phyloP scores from a whole-genome alignment of 1,284 basidiomycete species.

The Ganoderma leucocontextum region DNA sequence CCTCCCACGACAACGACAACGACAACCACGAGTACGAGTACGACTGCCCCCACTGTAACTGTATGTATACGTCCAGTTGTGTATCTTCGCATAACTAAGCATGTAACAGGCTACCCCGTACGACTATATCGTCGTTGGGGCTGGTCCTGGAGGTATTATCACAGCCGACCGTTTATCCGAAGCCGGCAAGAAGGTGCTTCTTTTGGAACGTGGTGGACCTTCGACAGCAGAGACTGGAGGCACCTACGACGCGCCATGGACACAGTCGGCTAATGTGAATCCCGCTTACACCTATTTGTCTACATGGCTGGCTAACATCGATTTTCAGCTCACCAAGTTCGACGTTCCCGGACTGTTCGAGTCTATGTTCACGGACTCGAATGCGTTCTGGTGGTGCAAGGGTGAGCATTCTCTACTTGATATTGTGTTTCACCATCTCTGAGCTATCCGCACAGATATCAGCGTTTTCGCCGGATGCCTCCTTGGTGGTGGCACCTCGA shows the following conservation, averaged over 20 bases:
- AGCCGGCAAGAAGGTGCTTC: constrained; percentile 67
- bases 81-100: neutral
- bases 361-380: constrained; percentile 64
- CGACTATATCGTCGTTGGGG: constrained; percentile 70
- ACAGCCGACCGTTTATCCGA: constrained; percentile 66
- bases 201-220: constrained; percentile 70
- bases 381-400: constrained; percentile 72
- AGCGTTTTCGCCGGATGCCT: constrained; percentile 70
- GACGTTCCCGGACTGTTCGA: constrained; percentile 72
- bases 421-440: neutral
- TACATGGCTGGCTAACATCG: neutral
- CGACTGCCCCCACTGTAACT: constrained; percentile 47
- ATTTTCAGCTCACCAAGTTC: constrained; percentile 63
- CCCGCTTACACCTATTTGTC: neutral
- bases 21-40: constrained; percentile 37
- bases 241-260: constrained; percentile 63
- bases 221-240: constrained; percentile 68
- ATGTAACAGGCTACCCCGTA: constrained; percentile 54
- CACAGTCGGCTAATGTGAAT: constrained; percentile 55
- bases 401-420: constrained; percentile 39
- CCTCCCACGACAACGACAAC: constrained; percentile 35
- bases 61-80: constrained; percentile 34
- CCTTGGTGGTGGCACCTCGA: constrained; percentile 66
- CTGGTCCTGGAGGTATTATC: constrained; percentile 58
- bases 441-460: constrained; percentile 50